A percentile compares a stretch with the other conserved stretches of the same genome.
These are phyloP conservation scores for Parasitella parasitica DNA, from an alignment of 371 early-diverging fungal genomes.

Conservation along the genomic window DNA sequence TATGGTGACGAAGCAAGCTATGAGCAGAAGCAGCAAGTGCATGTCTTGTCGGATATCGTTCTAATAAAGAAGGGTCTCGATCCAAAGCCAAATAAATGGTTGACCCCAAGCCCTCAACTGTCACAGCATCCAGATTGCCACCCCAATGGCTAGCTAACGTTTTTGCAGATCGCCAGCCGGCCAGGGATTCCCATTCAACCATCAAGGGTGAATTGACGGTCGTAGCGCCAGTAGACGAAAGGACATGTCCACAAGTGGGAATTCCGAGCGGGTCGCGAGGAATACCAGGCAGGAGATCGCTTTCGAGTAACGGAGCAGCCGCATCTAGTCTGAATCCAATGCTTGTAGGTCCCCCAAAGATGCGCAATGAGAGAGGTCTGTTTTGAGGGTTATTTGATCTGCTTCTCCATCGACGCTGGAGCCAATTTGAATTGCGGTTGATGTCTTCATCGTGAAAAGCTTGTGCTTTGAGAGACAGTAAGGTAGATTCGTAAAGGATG, in stretches of 20 bases:
- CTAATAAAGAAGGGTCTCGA: slow-evolving; percentile 51
- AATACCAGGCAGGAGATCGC: slow-evolving; percentile 30
- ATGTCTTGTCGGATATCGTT: slow-evolving; percentile 47
- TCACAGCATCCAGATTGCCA: slow-evolving; percentile 69
- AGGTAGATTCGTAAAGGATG: slow-evolving; percentile 65
- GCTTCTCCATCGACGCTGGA: slow-evolving; percentile 7
- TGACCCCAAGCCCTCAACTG: slow-evolving; percentile 75
- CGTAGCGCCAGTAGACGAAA: slow-evolving; percentile 51
- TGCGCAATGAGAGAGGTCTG: slow-evolving; percentile 37
- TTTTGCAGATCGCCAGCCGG: slow-evolving; percentile 37
- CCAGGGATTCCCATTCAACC: slow-evolving; percentile 25
- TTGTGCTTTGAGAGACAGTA: slow-evolving; percentile 55
- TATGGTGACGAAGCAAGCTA: slow-evolving; percentile 35
- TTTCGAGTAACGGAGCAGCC: slow-evolving; percentile 21
- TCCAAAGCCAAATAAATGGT: slow-evolving; percentile 74
- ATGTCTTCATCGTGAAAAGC: slow-evolving; percentile 56
- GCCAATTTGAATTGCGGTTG: slow-evolving; percentile 38
- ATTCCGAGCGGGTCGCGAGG: slow-evolving; percentile 43
- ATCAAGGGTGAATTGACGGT: slow-evolving; percentile 26
- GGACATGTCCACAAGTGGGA: slow-evolving; percentile 45
- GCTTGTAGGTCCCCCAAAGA: slow-evolving; percentile 45
- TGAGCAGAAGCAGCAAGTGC: slow-evolving; percentile 25
- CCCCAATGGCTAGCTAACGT: slow-evolving; percentile 69
- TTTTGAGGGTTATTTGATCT: neutral
- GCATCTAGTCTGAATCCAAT: slow-evolving; percentile 36